Evolutionary conservation across 352 stramenopile genomes (phyloP).

Genomic region (Globisporangium nunn): DNA sequence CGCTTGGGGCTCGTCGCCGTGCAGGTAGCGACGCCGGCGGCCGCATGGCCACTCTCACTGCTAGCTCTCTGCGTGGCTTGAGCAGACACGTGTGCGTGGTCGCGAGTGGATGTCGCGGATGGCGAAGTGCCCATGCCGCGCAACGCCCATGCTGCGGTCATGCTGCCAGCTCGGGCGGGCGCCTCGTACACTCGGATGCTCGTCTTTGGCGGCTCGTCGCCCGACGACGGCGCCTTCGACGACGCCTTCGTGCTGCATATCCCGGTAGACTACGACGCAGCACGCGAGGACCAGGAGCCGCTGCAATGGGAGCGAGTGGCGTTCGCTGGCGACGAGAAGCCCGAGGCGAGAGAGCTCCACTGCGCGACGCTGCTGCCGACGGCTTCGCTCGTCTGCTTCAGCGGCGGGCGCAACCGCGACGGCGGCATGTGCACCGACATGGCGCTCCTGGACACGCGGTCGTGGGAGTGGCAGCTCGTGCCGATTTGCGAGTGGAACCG

Average conservation of each 20-base stretch:
- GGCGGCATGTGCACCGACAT: slow-evolving; percentile 55
- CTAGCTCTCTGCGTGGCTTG: not conserved
- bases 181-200: slow-evolving; percentile 24
- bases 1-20: not conserved
- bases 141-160: slow-evolving; percentile 51
- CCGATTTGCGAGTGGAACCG: slow-evolving; percentile 50
- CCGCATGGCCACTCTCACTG: not conserved
- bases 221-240: slow-evolving; percentile 35
- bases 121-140: slow-evolving; percentile 32
- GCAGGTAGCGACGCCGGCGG: too few relatives aligned
- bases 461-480: slow-evolving; percentile 45
- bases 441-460: slow-evolving; percentile 26
- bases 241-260: slow-evolving; percentile 54
- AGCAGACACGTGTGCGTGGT: slow-evolving; percentile 24
- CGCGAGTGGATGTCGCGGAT: slow-evolving; percentile 15
- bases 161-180: slow-evolving; percentile 11
- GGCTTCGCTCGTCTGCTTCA: slow-evolving; percentile 26
- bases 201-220: slow-evolving; percentile 56
- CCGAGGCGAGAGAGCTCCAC: slow-evolving; percentile 46
- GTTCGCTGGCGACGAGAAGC: slow-evolving; percentile 16
- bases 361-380: slow-evolving; percentile 18
- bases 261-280: not conserved
- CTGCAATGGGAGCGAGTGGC: slow-evolving; percentile 28
- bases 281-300: not conserved
- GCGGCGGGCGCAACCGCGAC: slow-evolving; percentile 39